Evolutionary conservation across 345 rosid species (phyloP).

Genomic region (Gossypium thurberi): DNA sequence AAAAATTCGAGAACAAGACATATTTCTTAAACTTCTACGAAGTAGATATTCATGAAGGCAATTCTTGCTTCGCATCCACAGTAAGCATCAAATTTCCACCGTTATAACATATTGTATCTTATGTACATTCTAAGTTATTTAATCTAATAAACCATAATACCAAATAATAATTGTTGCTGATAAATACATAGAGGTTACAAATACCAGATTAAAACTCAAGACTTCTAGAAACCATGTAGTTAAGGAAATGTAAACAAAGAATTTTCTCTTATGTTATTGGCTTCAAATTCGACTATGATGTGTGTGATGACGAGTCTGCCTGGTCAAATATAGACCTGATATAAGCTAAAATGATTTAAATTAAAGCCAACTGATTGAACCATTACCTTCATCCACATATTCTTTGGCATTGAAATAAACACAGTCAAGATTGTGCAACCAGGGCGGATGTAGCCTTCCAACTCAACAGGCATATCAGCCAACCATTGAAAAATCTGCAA

Average conservation of each 20-base stretch:
- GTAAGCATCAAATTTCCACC: background rate
- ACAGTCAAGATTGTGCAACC: slow-evolving; percentile 92
- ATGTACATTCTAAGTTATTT: slow-evolving; percentile 2
- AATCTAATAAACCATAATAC: background rate
- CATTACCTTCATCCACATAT: slow-evolving; percentile 83
- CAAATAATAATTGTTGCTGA: background rate
- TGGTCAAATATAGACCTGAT: background rate
- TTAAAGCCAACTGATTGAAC: background rate
- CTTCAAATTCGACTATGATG: background rate
- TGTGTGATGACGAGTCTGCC: background rate
- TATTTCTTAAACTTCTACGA: background rate
- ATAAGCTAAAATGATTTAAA: background rate
- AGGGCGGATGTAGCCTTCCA: slow-evolving; percentile 96
- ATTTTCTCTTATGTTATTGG: background rate
- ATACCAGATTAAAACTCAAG: background rate
- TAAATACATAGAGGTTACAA: background rate
- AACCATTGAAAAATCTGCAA: slow-evolving; percentile 89
- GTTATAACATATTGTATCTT: background rate
- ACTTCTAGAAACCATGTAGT: background rate
- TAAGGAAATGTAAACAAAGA: background rate
- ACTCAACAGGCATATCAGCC: slow-evolving; percentile 94
- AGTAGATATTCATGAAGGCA: background rate
- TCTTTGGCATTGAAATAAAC: slow-evolving; percentile 77
- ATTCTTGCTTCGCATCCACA: background rate
- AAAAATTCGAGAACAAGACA: background rate